Evolutionary conservation across 805 yeast genomes (phyloP).

Genomic region (Maudiozyma barnettii): DNA sequence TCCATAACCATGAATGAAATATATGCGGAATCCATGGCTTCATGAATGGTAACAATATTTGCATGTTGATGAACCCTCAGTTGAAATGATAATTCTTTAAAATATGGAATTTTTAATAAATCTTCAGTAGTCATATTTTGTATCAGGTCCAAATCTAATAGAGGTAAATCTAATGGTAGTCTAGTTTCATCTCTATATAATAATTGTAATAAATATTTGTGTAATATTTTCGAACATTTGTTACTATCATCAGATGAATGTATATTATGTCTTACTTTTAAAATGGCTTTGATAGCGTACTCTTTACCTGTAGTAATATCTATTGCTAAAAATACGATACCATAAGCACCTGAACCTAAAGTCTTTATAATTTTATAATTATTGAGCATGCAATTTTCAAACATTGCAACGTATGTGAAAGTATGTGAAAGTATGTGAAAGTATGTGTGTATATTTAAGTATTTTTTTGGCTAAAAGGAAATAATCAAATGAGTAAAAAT

Average conservation of each 20-base stretch:
- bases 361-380: constrained; percentile 31
- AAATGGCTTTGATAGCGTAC: constrained; percentile 65
- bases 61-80: constrained; percentile 68
- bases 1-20: constrained; percentile 73
- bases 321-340: constrained; percentile 62
- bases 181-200: constrained; percentile 17
- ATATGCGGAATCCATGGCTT: constrained; percentile 52
- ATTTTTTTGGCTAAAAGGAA: too few species aligned
- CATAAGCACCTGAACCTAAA: constrained; percentile 77
- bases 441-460: too few species aligned
- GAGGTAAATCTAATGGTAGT: constrained; percentile 13
- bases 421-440: not conserved
- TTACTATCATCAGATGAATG: constrained; percentile 13
- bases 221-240: constrained; percentile 13
- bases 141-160: constrained; percentile 21
- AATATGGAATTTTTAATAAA: constrained; percentile 27
- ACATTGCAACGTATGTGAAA: not conserved
- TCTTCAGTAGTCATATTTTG: constrained; percentile 28
- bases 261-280: constrained; percentile 30
- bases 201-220: constrained; percentile 21
- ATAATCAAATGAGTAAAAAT: too few species aligned
- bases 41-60: constrained; percentile 65
- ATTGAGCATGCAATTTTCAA: constrained; percentile 23
- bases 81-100: constrained; percentile 68
- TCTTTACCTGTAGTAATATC: constrained; percentile 41